Evolutionary conservation across 192 early-diverging fungal species (phyloP), one percentile per base, ranked within the genome.

Genomic region (Coemansia sp.): DNA sequence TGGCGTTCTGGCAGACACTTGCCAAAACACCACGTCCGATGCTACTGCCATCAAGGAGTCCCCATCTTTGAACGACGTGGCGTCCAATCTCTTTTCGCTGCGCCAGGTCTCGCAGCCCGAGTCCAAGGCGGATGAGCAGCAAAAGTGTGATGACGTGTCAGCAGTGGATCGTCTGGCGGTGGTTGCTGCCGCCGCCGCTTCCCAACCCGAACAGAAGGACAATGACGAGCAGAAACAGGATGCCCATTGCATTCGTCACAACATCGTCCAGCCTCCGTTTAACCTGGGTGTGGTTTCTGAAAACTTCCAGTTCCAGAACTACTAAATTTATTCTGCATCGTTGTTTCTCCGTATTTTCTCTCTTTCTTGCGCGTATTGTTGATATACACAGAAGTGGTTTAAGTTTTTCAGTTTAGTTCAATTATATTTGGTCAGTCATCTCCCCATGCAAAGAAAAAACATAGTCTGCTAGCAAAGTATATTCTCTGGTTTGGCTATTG

Each of bases 51-150:
- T 14, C 60, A 5, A 48, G 9, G 11, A 50, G 0, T 71, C 74
- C 21, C 74, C 74, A 7, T 62, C 73, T 0, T 51, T 76, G 4
- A 77, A 77, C 41, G 69, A 66, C 9, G 74, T 77, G 1, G 74
- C 74, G 14, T 54, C 16, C 20, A 77, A 71, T 32, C 43, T 77
- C 40, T 77, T 71, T 45, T 69, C 72, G 20, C 37, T 76, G 38
- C 40, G 72, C 0, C 71, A 73, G 28, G 39, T 58, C 34, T 15
- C 52, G 0, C 52, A 46, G 5, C 5, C 32, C 5, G 50, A 32
- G 7, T 15, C 23, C 8, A 15, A 20, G 1, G 17, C 3, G 3
- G 34, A 50, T 17, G 53, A 42, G 9, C 45, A 26, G 4, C 1
- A 26, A 3, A 26, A 26, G 4, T 26, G 23, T 6, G 45, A 8